Percentiles rank a stretch among this genome's conserved stretches.
Conservation (phyloP, 148 eudicot genomes). For the Rhododendron vialii region DNA sequence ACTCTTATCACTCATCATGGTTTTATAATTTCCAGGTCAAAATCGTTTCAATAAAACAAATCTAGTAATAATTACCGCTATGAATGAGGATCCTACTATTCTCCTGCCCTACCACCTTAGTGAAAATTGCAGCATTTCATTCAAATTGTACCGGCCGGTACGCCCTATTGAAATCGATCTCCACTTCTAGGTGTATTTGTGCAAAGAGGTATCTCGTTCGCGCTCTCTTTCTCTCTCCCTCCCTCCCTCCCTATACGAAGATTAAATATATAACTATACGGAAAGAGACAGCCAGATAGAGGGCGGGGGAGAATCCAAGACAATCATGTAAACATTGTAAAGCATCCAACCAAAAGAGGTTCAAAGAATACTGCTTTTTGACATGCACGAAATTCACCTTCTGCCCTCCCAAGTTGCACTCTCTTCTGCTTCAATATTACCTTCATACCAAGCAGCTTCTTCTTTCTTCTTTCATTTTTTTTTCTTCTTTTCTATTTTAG, state of each 20-base stretch:
- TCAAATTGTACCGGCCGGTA: too few relatives aligned
- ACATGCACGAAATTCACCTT: conserved; percentile 1
- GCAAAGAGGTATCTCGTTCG: background rate
- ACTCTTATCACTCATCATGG: background rate
- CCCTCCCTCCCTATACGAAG: background rate
- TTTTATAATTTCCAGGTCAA: background rate
- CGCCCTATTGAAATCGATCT: too few relatives aligned
- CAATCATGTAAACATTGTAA: background rate
- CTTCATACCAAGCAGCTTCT: background rate
- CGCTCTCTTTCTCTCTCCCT: background rate
- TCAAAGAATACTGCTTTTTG: conserved; percentile 13
- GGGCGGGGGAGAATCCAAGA: conserved; percentile 16
- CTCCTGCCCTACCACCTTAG: background rate
- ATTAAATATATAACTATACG: background rate
- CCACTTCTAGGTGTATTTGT: too few relatives aligned
- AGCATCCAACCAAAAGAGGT: conserved; percentile 19
- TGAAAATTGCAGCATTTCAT: too few relatives aligned
- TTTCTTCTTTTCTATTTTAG: background rate
- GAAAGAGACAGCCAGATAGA: background rate
- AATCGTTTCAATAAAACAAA: background rate
- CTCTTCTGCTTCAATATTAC: conserved; percentile 8
- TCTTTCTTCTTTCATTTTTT: background rate
- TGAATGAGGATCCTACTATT: background rate
- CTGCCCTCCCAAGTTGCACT: background rate
- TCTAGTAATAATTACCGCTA: background rate